Evolutionary conservation across 2,329 filamentous ascomycete genomes (phyloP).

Genomic region (Colletotrichum ledebouriae): DNA sequence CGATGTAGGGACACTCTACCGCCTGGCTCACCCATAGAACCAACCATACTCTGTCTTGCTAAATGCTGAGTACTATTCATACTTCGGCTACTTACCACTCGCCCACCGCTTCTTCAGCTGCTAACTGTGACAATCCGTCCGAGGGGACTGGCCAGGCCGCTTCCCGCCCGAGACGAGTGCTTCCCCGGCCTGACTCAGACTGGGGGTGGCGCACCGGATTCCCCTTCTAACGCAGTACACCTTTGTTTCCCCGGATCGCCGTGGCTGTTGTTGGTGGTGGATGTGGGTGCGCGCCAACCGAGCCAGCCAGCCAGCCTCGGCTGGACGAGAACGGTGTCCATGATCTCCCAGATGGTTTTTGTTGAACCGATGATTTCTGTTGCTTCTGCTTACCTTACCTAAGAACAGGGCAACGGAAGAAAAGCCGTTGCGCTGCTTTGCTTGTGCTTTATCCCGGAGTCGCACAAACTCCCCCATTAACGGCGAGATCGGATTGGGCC

Average conservation of each 20-base stretch:
- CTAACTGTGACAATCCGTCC: conserved; percentile 14
- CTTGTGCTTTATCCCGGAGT: conserved; percentile 6
- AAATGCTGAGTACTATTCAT: conserved; percentile 12
- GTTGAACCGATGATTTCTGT: conserved; percentile 20
- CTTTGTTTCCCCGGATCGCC: conserved; percentile 37
- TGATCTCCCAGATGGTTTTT: conserved; percentile 12
- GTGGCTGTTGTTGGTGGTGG: conserved; percentile 11
- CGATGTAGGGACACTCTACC: conserved; percentile 6
- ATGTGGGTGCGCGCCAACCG: conserved; percentile 1
- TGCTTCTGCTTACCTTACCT: conserved; percentile 8
- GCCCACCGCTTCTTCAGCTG: neutral
- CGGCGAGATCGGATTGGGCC: conserved; percentile 34
- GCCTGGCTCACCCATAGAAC: conserved; percentile 6
- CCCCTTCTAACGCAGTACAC: conserved; percentile 12
- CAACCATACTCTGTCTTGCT: conserved; percentile 13
- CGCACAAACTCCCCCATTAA: conserved; percentile 23
- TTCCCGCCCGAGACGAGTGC: conserved; percentile 15
- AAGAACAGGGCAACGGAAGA: conserved; percentile 1
- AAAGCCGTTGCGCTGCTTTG: conserved; percentile 29
- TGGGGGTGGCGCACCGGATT: conserved; percentile 36
- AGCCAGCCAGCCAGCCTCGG: conserved; percentile 2
- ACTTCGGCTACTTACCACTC: conserved; percentile 6
- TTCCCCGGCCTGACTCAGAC: conserved; percentile 41
- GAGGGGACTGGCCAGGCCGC: conserved; percentile 19
- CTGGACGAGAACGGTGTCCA: conserved; percentile 33